These are phyloP conservation scores for Pythium sukuiense DNA, from an alignment of 352 stramenopile genomes.

Conservation along the genomic window DNA sequence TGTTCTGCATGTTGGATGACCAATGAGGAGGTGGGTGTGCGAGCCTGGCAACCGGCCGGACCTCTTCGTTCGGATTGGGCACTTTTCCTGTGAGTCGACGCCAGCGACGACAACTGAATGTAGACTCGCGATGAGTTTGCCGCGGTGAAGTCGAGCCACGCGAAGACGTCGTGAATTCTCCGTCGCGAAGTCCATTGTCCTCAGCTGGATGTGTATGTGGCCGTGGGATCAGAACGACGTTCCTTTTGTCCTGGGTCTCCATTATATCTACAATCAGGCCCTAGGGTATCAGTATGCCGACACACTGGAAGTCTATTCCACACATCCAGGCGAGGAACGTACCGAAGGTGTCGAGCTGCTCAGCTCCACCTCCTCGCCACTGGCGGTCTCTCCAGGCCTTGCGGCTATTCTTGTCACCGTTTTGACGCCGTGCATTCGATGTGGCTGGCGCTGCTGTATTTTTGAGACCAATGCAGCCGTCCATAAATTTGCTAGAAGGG, in stretches of 20 bases:
- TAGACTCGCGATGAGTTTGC: conserved; percentile 10
- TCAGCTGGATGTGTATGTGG: not conserved
- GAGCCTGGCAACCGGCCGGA: not conserved
- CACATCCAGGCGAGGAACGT: not conserved
- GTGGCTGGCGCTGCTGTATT: not conserved
- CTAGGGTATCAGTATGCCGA: not conserved
- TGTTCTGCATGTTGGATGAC: not conserved
- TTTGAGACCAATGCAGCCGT: not conserved
- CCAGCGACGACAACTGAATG: conserved; percentile 52
- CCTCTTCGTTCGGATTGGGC: not conserved
- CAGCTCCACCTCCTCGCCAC: not conserved
- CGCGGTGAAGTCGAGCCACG: not conserved
- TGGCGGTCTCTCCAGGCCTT: not conserved
- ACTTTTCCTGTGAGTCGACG: conserved; percentile 33
- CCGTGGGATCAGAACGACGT: not conserved
- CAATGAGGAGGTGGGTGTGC: not conserved
- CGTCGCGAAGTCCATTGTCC: not conserved
- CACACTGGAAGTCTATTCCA: not conserved
- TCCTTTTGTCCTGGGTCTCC: not conserved
- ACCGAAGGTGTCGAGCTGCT: not conserved
- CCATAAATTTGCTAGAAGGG: not conserved
- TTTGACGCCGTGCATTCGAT: not conserved
- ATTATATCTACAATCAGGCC: not conserved
- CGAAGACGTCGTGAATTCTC: not conserved
- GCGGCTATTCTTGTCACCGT: not conserved